Evolutionary conservation across 2,329 filamentous ascomycete genomes (phyloP).

Genomic region (Fusarium bulbicola): DNA sequence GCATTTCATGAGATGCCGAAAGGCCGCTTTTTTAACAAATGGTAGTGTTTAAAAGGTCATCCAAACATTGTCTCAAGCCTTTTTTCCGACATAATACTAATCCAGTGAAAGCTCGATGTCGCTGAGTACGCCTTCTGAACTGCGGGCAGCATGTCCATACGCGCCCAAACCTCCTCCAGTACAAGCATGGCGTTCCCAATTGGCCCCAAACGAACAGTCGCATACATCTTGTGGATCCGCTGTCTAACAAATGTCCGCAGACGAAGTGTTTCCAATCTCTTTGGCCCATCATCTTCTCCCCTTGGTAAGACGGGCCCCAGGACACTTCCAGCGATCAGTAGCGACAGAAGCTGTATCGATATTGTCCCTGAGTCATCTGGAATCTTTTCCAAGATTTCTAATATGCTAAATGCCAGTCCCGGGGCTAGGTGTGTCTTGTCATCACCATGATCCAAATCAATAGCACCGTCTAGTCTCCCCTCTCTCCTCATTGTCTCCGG

Average conservation of each 20-base stretch:
- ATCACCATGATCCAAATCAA: neutral
- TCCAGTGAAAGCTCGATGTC: constrained; percentile 8
- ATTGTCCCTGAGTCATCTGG: constrained; percentile 12
- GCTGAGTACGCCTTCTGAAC: neutral
- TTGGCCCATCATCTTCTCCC: neutral
- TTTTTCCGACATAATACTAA: constrained; percentile 24
- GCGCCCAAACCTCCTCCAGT: constrained; percentile 26
- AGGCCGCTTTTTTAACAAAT: too few species aligned
- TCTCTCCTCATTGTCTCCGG: neutral
- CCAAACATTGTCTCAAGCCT: constrained; percentile 24
- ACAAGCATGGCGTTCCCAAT: neutral
- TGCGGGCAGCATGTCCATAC: neutral
- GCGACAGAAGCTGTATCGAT: constrained; percentile 9
- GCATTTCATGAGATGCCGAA: neutral
- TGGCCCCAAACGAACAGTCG: constrained; percentile 4
- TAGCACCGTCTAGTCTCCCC: neutral
- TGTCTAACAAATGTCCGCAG: constrained; percentile 12
- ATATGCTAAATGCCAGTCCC: neutral
- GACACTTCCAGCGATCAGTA: constrained; percentile 18
- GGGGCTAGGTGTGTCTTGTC: neutral
- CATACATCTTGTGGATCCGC: neutral
- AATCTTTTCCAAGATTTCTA: constrained; percentile 1
- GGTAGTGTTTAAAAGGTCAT: neutral
- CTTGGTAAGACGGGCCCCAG: neutral
- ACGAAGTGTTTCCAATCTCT: neutral